Percentiles rank a stretch among this genome's conserved stretches.
Conservation (phyloP, 129 eudicot species). For the Centella asiatica region DNA sequence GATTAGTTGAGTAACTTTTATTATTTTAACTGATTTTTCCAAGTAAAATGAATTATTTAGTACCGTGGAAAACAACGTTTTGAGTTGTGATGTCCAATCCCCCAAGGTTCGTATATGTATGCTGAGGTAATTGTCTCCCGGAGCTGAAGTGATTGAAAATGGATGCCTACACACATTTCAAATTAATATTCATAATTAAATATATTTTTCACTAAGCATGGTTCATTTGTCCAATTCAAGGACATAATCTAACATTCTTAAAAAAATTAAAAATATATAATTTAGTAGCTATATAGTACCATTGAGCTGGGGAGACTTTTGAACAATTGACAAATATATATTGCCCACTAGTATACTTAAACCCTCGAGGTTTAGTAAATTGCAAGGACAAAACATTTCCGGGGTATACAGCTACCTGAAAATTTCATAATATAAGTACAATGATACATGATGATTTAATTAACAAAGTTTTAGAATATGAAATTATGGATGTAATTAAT, state of each 20-base stretch:
- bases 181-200: neutral
- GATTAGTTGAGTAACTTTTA: no score
- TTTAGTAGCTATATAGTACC: constrained; percentile 19
- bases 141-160: constrained; percentile 68
- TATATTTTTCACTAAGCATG: neutral
- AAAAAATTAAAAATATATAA: neutral
- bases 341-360: constrained; percentile 31
- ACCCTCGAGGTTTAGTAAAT: constrained; percentile 28
- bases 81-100: constrained; percentile 60
- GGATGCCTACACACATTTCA: constrained; percentile 42
- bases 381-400: constrained; percentile 25
- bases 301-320: constrained; percentile 28
- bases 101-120: constrained; percentile 61
- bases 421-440: neutral
- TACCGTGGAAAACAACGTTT: constrained; percentile 46
- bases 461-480: neutral
- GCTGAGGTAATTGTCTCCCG: constrained; percentile 53
- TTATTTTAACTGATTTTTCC: neutral
- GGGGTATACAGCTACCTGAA: constrained; percentile 32
- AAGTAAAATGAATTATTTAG: no score
- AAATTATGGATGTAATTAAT: no score
- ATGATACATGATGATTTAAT: neutral
- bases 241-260: neutral
- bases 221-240: neutral
- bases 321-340: constrained; percentile 33